Base-by-base conservation (phyloP, 257 asterid genomes). In the Solanum microdontum region DNA sequence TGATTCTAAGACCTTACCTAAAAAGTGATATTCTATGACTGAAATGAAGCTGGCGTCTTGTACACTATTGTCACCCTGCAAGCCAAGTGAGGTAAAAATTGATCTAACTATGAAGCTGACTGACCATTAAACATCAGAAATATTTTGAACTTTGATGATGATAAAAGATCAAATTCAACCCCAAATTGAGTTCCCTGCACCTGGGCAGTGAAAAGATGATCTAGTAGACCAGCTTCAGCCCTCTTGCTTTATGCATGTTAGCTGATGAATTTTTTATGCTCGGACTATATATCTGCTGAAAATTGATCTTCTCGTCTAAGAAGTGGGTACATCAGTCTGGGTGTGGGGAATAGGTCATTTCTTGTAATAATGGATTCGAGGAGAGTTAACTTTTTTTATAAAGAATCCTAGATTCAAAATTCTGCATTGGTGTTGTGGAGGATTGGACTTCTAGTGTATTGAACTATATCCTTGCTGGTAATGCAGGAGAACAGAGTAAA, bases 401-500 rank as follows among this genome's bases (percentile, higher is more conserved):
- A 72, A 21, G 86, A 80, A 87, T 40, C 43, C 69, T 40, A 45
- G 70, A 32, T 11, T 0, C 45, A 8, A 14, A 43, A 10, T 48
- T 48, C 70, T 82, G 70, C 70, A 48, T 17, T 28, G 43, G 30
- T 45, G 70, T 19, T 48, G 19, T 28, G 33, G 85, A 82, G 43
- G 11, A 19, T 82, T 82, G 30, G 28, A 32, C 28, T 86, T 26
- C 45, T 26, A 13, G 39, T 86, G 37, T 86, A 69, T 37, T 85
- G 66, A 82, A 51, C 23, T 70, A 26, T 79, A 80, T 26, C 26
- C 26, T 69, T 70, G 87, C 45, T 85, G 90, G 88, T 66, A 64
- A 34, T 91, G 95, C 95, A 93, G 97, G 87, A 87, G 91, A 92
- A 85, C 88, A 15, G 87, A 90, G 86, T 86, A 95, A 89, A 74